These are phyloP conservation scores for Candida boidinii DNA, from an alignment of 805 yeast species.

Conservation along the genomic window DNA sequence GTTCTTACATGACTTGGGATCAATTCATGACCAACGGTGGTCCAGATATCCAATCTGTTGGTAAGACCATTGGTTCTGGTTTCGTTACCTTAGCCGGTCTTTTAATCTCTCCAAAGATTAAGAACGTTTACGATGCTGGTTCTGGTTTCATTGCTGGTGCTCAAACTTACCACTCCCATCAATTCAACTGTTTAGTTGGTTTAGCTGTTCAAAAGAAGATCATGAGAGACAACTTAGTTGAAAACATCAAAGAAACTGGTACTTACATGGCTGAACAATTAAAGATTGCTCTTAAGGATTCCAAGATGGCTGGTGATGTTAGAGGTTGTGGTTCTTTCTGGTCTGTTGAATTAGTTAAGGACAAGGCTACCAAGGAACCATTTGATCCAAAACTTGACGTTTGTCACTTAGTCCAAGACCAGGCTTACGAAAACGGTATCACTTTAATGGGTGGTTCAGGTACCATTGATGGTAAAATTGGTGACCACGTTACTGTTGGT, in stretches of 20 bases:
- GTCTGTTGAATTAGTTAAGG: constrained; percentile 48
- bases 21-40: constrained; percentile 30
- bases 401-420: constrained; percentile 24
- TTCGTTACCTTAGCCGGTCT: constrained; percentile 41
- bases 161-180: constrained; percentile 44
- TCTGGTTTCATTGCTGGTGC: constrained; percentile 33
- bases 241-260: constrained; percentile 36
- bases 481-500: constrained; percentile 33
- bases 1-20: constrained; percentile 40
- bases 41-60: constrained; percentile 41
- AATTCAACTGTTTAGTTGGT: constrained; percentile 38
- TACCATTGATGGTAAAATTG: constrained; percentile 29
- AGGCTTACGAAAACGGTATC: constrained; percentile 32
- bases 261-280: constrained; percentile 30
- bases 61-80: constrained; percentile 43
- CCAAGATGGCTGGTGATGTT: constrained; percentile 43
- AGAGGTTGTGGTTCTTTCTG: constrained; percentile 59
- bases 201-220: constrained; percentile 37
- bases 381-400: constrained; percentile 26
- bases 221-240: constrained; percentile 22
- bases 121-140: constrained; percentile 29
- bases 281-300: constrained; percentile 24
- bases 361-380: constrained; percentile 41
- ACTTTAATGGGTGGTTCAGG: constrained; percentile 33
- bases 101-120: constrained; percentile 31